Conservation (phyloP, 2,329 filamentous ascomycete genomes). For the Nothopassalora personata region DNA sequence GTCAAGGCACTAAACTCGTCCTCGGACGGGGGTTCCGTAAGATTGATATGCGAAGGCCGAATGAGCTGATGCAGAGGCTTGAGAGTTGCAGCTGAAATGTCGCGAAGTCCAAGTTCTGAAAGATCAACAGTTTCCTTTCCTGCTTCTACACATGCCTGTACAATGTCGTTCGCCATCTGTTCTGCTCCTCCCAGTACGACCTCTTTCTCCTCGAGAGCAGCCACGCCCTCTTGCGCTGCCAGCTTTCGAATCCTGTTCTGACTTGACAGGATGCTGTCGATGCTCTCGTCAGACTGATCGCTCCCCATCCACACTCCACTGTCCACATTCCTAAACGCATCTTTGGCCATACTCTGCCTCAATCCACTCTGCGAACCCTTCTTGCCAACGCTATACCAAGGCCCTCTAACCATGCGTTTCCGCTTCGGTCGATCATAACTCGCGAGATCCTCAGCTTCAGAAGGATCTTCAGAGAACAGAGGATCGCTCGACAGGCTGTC, state of each 20-base stretch:
- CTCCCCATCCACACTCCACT: slow-evolving; percentile 66
- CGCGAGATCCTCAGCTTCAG: slow-evolving; percentile 53
- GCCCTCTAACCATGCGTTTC: slow-evolving; percentile 60
- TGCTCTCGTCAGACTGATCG: slow-evolving; percentile 41
- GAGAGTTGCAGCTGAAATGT: slow-evolving; percentile 54
- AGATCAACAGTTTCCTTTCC: slow-evolving; percentile 58
- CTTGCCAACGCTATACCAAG: slow-evolving; percentile 56
- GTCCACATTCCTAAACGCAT: slow-evolving; percentile 56
- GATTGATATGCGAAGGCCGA: slow-evolving; percentile 24
- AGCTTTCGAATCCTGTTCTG: slow-evolving; percentile 3
- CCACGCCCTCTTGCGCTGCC: not conserved
- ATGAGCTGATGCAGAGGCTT: slow-evolving; percentile 47
- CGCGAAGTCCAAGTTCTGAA: slow-evolving; percentile 49
- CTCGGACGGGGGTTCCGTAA: slow-evolving; percentile 39
- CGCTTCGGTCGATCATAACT: slow-evolving; percentile 56
- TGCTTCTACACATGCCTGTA: slow-evolving; percentile 40
- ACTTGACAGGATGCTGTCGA: not conserved
- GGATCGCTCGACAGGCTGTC: slow-evolving; percentile 59
- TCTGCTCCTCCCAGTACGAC: not conserved
- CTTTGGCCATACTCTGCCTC: slow-evolving; percentile 31
- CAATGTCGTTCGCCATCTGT: not conserved
- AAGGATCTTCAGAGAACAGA: slow-evolving; percentile 63
- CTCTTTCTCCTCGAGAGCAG: not conserved
- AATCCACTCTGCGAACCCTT: slow-evolving; percentile 8
- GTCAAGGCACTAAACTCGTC: slow-evolving; percentile 57